Evolutionary conservation across 768 basidiomycete genomes (phyloP).

Genomic region (Amanita pseudoporphyria): DNA sequence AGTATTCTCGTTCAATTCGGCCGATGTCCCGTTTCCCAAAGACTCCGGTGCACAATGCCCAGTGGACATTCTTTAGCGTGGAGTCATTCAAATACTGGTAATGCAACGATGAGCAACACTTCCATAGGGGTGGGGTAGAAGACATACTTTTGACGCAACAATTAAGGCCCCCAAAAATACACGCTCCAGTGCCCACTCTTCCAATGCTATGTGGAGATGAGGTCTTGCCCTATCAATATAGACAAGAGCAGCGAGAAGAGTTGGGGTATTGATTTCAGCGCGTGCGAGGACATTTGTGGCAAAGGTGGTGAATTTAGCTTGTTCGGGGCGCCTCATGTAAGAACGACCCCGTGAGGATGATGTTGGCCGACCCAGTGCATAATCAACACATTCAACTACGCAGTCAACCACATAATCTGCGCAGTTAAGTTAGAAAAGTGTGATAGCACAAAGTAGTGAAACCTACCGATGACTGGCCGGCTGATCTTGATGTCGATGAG

Average conservation of each 20-base stretch:
- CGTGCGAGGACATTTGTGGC: conserved; percentile 59
- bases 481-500: conserved; percentile 59
- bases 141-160: conserved; percentile 68
- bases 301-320: conserved; percentile 52
- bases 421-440: conserved; percentile 5
- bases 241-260: conserved; percentile 60
- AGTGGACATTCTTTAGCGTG: conserved; percentile 85
- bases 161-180: conserved; percentile 90
- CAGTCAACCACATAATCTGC: conserved; percentile 66
- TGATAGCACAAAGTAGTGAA: neutral
- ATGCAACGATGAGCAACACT: conserved; percentile 10
- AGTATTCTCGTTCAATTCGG: conserved; percentile 74
- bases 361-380: conserved; percentile 60
- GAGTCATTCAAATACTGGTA: conserved; percentile 77
- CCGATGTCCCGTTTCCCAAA: conserved; percentile 77
- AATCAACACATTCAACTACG: conserved; percentile 67
- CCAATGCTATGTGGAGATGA: conserved; percentile 71
- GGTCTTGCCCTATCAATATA: conserved; percentile 73
- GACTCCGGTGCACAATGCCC: conserved; percentile 78
- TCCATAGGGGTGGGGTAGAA: conserved; percentile 6
- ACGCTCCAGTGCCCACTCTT: conserved; percentile 82
- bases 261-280: conserved; percentile 64
- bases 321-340: conserved; percentile 37
- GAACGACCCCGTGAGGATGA: conserved; percentile 40
- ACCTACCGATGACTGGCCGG: conserved; percentile 55